Base-by-base conservation (phyloP, 192 early-diverging fungal species). In the Mortierella claussenii region DNA sequence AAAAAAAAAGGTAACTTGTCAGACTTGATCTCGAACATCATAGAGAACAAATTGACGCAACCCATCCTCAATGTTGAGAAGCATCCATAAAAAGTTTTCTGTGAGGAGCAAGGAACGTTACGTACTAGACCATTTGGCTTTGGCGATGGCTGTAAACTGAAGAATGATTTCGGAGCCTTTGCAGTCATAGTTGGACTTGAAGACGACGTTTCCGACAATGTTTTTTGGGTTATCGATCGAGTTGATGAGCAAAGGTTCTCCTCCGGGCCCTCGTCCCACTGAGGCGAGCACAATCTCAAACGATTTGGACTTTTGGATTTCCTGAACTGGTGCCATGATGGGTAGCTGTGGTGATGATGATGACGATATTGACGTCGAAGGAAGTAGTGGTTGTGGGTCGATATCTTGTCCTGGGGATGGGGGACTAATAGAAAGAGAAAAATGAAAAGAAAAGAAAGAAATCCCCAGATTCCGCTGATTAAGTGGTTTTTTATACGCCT, bases 111-210 rank as follows among this genome's bases (percentile, higher is more conserved):
- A n/a, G n/a, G n/a, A n/a, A n/a, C n/a, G n/a, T n/a, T n/a, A n/a
- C n/a, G n/a, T n/a, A n/a, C n/a, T n/a, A n/a, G 30, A 18, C 64
- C 64, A 66, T 20, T 37, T 10, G 2, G 42, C 34, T n/a, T 40
- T 11, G 8, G 64, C 64, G 8, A n/a, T n/a, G n/a, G 64, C 64
- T 9, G 30, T 66, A 40, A 49, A 66, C 1, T 56, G 30, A 24
- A 66, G 46, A 31, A 24, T 44, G 45, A 66, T 66, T 32, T 56
- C 44, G 18, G 24, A 10, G 10, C 64, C 64, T 34, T 66, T 66
- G 54, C 64, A 66, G 44, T 66, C 64, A 32, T 66, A 66, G 45
- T 66, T 66, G 64, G 37, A 33, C 0, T 53, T 12, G n/a, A 66
- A 66, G 23, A 9, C 30, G 54, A 66, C 64, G 0, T 17, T 27